Conservation (phyloP, 1,284 basidiomycete genomes). For the Fomitopsis pinicola region DNA sequence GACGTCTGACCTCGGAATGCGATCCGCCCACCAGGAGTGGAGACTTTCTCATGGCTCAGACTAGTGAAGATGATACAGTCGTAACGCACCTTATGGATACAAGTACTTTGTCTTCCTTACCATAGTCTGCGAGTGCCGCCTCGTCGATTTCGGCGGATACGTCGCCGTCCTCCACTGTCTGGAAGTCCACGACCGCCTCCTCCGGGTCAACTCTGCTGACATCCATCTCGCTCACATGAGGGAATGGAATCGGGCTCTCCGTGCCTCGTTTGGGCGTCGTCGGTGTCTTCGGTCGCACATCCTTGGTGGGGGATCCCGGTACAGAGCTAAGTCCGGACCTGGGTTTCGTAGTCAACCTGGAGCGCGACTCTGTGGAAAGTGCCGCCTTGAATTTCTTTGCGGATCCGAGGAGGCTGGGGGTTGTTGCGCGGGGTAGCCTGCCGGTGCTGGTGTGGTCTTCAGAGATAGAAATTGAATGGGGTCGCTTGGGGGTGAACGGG, state of each 20-base stretch:
- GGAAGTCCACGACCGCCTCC: conserved; percentile 67
- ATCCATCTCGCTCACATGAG: conserved; percentile 62
- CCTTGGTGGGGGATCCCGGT: conserved; percentile 50
- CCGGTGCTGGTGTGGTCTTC: conserved; percentile 13
- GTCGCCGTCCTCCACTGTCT: conserved; percentile 65
- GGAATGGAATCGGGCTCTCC: conserved; percentile 43
- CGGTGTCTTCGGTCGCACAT: conserved; percentile 42
- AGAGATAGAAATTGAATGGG: conserved; percentile 35
- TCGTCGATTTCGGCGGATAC: conserved; percentile 64
- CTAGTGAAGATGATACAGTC: background rate
- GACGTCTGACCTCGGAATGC: too few species aligned
- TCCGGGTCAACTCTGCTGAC: conserved; percentile 75
- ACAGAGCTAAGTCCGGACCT: conserved; percentile 39
- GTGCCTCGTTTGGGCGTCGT: conserved; percentile 34
- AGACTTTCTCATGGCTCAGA: background rate
- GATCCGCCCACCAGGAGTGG: background rate
- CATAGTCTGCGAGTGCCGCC: conserved; percentile 44
- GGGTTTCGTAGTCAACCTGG: conserved; percentile 32
- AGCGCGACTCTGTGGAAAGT: conserved; percentile 54
- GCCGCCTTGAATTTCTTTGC: conserved; percentile 67
- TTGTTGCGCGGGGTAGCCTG: conserved; percentile 24
- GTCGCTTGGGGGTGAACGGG: conserved; percentile 56
- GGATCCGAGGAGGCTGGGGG: conserved; percentile 41
- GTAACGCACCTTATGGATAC: conserved; percentile 74
- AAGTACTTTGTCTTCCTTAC: conserved; percentile 80